phyloP scores from a whole-genome alignment of 2,329 filamentous ascomycete species.

The Cordyceps farinosa region DNA sequence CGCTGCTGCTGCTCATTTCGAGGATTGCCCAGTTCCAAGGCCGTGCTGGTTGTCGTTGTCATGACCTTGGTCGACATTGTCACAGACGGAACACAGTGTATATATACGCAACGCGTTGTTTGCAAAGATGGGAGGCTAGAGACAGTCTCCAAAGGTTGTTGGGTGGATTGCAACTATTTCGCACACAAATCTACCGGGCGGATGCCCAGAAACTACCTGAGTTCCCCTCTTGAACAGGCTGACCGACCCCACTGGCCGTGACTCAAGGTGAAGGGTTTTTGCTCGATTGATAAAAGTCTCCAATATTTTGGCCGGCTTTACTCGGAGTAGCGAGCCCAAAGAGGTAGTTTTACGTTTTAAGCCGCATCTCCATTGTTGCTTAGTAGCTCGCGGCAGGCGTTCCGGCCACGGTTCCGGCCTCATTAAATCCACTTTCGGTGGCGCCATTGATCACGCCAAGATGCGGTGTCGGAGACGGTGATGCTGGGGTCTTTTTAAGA shows the following conservation, averaged over 20 bases:
- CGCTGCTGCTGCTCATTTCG: background rate
- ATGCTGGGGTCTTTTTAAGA: background rate
- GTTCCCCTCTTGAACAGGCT: background rate
- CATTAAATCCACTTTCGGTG: constrained; percentile 6
- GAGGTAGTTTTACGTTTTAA: constrained; percentile 6
- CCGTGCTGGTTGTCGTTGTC: constrained; percentile 10
- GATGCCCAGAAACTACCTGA: constrained; percentile 10
- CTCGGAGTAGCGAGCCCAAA: constrained; percentile 13
- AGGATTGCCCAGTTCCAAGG: constrained; percentile 2
- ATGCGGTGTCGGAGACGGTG: constrained; percentile 12
- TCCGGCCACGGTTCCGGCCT: constrained; percentile 15
- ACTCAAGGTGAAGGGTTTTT: background rate
- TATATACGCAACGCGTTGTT: background rate
- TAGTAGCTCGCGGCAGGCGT: constrained; percentile 6
- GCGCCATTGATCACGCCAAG: constrained; percentile 12
- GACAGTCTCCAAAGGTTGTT: too few species aligned
- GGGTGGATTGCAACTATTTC: background rate
- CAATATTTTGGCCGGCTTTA: constrained; percentile 11
- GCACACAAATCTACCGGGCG: background rate
- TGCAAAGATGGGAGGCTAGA: too few species aligned
- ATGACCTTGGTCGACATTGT: constrained; percentile 3
- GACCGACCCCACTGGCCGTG: constrained; percentile 8
- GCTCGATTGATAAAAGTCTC: background rate
- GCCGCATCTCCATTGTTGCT: constrained; percentile 7
- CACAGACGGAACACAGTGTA: background rate